Evolutionary conservation across 1,284 basidiomycete genomes (phyloP).

Genomic region (Ceratobasidium sp.): DNA sequence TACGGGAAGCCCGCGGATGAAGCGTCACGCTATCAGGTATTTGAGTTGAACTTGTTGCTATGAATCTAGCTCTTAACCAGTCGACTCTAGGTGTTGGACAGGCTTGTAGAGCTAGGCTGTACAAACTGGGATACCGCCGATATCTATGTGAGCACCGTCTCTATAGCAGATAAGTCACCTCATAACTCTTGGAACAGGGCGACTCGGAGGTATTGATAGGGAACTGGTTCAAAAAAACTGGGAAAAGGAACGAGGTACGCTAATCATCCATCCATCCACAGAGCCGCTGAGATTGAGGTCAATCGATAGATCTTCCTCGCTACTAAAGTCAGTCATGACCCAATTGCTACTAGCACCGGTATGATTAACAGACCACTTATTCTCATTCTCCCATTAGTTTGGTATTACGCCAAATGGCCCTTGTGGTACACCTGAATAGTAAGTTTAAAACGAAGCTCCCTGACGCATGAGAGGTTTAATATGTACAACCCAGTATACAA

Average conservation of each 20-base stretch:
- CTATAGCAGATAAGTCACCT: not conserved
- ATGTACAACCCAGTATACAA: conserved; percentile 45
- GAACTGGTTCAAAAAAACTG: conserved; percentile 38
- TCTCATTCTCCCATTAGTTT: not conserved
- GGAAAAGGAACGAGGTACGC: conserved; percentile 24
- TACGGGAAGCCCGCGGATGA: conserved; percentile 20
- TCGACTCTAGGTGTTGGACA: conserved; percentile 25
- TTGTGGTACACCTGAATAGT: conserved; percentile 17
- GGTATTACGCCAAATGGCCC: not conserved
- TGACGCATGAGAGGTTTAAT: not conserved
- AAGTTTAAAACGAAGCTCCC: not conserved
- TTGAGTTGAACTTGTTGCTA: not conserved
- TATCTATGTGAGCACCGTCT: not conserved
- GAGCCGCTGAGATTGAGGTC: not conserved
- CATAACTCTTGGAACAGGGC: conserved; percentile 15
- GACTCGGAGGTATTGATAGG: conserved; percentile 40
- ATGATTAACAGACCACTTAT: not conserved
- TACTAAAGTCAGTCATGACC: conserved; percentile 55
- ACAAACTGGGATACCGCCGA: conserved; percentile 36
- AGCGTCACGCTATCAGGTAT: conserved; percentile 25
- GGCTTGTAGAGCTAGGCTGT: conserved; percentile 26
- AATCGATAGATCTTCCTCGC: conserved; percentile 54
- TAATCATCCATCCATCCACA: not conserved
- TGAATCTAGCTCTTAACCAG: not conserved
- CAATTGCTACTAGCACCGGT: not conserved